These are phyloP conservation scores for Lactarius akahatsu DNA, from an alignment of 768 basidiomycete genomes.

Conservation along the genomic window DNA sequence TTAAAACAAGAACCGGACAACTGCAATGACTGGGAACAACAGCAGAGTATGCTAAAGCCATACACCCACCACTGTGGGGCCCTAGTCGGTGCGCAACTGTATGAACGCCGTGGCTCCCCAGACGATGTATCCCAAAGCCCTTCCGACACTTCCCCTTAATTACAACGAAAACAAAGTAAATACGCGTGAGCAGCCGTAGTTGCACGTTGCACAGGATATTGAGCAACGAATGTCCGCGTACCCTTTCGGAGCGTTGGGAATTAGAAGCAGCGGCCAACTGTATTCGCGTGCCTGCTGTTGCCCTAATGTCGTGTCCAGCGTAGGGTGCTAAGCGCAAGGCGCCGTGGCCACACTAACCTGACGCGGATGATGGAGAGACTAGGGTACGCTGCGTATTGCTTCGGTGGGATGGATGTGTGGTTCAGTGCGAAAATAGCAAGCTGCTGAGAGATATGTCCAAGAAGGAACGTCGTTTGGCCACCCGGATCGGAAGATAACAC, in stretches of 20 bases:
- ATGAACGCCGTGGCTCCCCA: too few relatives aligned
- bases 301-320: constrained; percentile 11
- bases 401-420: constrained; percentile 1
- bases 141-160: too few relatives aligned
- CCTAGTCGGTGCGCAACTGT: too few relatives aligned
- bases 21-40: neutral
- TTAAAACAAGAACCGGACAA: neutral
- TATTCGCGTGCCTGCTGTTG: constrained; percentile 16
- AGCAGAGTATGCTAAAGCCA: neutral
- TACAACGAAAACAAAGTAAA: neutral
- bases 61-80: too few relatives aligned
- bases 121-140: too few relatives aligned
- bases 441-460: constrained; percentile 17
- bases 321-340: constrained; percentile 5
- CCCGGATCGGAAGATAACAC: constrained; percentile 12
- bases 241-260: neutral
- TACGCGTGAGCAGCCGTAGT: neutral
- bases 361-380: constrained; percentile 9
- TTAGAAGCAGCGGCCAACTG: neutral
- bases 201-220: neutral
- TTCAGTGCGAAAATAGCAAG: neutral
- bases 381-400: neutral
- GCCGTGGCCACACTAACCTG: constrained; percentile 5
- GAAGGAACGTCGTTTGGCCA: neutral
- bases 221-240: constrained; percentile 8